These are phyloP conservation scores for Lecanoromycetidae sp. DNA, from an alignment of 2,329 filamentous ascomycete genomes.

Conservation along the genomic window DNA sequence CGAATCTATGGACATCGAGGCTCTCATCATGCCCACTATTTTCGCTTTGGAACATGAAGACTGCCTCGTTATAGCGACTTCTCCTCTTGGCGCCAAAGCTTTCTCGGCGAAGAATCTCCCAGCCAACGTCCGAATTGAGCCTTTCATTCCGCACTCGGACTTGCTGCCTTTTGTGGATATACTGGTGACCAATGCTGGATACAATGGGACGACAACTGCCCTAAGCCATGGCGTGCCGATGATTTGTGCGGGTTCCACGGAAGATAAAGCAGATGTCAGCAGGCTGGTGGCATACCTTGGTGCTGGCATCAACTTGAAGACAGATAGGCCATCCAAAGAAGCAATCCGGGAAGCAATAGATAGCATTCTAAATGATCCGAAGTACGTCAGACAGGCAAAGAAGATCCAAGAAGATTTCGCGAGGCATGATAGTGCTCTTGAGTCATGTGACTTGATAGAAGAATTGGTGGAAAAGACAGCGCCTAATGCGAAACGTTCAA, in stretches of 20 bases:
- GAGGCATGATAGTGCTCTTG: neutral
- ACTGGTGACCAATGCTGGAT: neutral
- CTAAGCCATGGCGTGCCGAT: neutral
- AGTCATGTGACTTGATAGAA: no score
- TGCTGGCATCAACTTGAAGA: neutral
- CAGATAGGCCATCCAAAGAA: neutral
- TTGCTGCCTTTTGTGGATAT: neutral
- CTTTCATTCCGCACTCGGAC: neutral
- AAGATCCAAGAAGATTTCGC: neutral
- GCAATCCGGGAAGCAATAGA: neutral
- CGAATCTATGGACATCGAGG: neutral
- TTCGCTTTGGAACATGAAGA: neutral
- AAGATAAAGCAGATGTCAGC: neutral
- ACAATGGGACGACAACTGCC: neutral
- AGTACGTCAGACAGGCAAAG: neutral
- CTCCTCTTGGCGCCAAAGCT: neutral
- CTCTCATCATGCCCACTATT: neutral
- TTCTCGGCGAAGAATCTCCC: neutral
- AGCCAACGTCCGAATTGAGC: neutral
- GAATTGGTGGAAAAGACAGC: no score
- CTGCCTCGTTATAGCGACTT: neutral
- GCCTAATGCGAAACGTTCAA: no score
- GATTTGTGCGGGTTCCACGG: neutral
- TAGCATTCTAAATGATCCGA: neutral
- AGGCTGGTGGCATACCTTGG: neutral